Base-by-base conservation (phyloP, 352 stramenopile species). In the Phytophthora constricta region DNA sequence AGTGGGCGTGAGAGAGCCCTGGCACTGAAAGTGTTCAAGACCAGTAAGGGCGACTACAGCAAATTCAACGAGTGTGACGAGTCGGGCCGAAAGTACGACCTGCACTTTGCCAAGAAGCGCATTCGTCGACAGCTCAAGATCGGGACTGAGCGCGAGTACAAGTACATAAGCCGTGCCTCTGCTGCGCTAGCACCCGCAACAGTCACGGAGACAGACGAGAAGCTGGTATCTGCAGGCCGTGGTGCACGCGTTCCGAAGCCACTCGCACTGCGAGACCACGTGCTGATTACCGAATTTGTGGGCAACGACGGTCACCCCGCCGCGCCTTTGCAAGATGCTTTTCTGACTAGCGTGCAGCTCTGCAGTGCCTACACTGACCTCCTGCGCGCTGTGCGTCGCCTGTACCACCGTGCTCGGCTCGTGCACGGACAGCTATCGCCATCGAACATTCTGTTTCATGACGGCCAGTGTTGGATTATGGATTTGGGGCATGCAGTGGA, bases 401-500 rank as follows among this genome's bases (percentile, higher is more conserved):
- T 91, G 51, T 91, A 83, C 56, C 83, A 88, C 46, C 58, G 65
- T 19, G 81, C 77, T 45, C 74, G 85, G n/a, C 65, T 91, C 42
- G 79, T 91, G 20, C 81, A 90, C 57, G 74, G 77, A 25, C 61
- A 50, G 0, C 55, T 91, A 31, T 79, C 48, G 26, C 70, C 84
- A 53, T 87, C 82, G 58, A 97, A 87, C 57, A 86, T 97, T 34
- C 71, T 97, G 20, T 84, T 90, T 23, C 74, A 72, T 67, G 81
- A 77, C 43, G 76, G 66, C 25, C 82, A 58, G 51, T 81, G 68
- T 61, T 97, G 62, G 85, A 84, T 98, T 39, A 95, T 95, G 60
- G 91, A 96, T 66, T 93, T 98, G 59, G 84, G 82, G 0, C 82
- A 93, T 43, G 82, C 90, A 11, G 83, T 96, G 14, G 84, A 96